These are phyloP conservation scores for Cucumis sativus DNA, from an alignment of 306 rosid species.

Conservation along the genomic window DNA sequence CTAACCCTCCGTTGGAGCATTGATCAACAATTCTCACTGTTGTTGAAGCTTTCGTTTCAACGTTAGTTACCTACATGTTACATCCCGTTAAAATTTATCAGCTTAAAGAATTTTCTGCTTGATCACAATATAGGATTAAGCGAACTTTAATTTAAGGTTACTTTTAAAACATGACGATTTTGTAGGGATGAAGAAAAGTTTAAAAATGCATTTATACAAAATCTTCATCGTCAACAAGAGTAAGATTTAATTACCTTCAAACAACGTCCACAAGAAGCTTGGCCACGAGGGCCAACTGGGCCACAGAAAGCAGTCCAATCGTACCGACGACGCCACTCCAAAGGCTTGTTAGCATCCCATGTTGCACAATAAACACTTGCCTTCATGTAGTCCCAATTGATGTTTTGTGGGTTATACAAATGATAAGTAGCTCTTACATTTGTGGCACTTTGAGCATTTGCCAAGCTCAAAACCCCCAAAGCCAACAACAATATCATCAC, in stretches of 20 bases:
- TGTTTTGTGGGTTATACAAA: slow-evolving; percentile 19
- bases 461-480: not conserved
- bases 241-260: slow-evolving; percentile 14
- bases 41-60: slow-evolving; percentile 20
- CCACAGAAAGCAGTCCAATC: slow-evolving; percentile 60
- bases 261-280: slow-evolving; percentile 38
- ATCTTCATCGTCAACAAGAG: not conserved
- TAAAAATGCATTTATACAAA: too few relatives aligned
- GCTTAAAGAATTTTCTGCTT: not conserved
- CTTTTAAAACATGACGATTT: too few relatives aligned
- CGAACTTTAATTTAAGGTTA: too few relatives aligned
- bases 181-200: too few relatives aligned
- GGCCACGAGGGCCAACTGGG: slow-evolving; percentile 36
- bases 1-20: slow-evolving; percentile 40
- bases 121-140: too few relatives aligned
- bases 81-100: not conserved
- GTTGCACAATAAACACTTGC: slow-evolving; percentile 8
- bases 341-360: slow-evolving; percentile 13
- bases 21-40: slow-evolving; percentile 54
- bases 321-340: slow-evolving; percentile 40
- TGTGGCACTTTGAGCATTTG: not conserved
- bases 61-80: slow-evolving; percentile 30
- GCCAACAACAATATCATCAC: not conserved
- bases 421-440: slow-evolving; percentile 18
- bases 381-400: slow-evolving; percentile 15